phyloP scores from a whole-genome alignment of 2,329 filamentous ascomycete genomes.

The Zalaria obscura region DNA sequence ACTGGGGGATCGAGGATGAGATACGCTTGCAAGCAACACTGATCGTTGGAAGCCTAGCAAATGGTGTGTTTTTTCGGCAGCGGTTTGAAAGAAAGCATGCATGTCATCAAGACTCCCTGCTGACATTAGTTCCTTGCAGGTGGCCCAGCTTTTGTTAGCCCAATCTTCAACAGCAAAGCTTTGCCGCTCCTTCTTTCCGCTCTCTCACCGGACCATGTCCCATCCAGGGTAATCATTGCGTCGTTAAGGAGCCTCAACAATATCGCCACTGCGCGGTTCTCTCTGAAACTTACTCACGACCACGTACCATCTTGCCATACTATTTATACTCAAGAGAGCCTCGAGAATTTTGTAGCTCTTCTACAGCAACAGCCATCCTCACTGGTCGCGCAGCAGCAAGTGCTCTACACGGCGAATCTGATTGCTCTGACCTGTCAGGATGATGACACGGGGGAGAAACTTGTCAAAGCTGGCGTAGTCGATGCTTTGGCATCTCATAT shows the following conservation, averaged over 20 bases:
- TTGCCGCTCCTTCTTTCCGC: slow-evolving; percentile 2
- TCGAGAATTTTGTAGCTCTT: slow-evolving; percentile 51
- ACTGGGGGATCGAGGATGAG: slow-evolving; percentile 48
- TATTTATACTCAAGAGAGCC: slow-evolving; percentile 48
- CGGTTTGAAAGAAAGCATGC: not conserved
- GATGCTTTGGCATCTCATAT: slow-evolving; percentile 65
- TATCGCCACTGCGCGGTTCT: slow-evolving; percentile 47
- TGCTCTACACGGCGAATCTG: slow-evolving; percentile 43
- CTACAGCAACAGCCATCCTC: slow-evolving; percentile 43
- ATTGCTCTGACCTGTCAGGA: slow-evolving; percentile 52
- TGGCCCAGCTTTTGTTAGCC: slow-evolving; percentile 29
- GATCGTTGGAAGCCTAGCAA: slow-evolving; percentile 71
- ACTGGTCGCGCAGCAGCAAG: slow-evolving; percentile 44
- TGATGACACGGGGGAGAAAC: slow-evolving; percentile 53
- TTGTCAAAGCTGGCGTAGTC: slow-evolving; percentile 60
- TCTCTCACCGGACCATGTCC: slow-evolving; percentile 38
- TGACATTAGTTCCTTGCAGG: slow-evolving; percentile 21
- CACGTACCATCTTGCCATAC: slow-evolving; percentile 9
- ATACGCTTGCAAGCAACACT: slow-evolving; percentile 67
- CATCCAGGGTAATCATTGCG: slow-evolving; percentile 53
- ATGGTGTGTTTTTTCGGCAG: slow-evolving; percentile 41
- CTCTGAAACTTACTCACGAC: slow-evolving; percentile 1
- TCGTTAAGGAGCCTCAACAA: slow-evolving; percentile 62
- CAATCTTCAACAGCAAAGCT: slow-evolving; percentile 7
- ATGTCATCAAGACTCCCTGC: not conserved